Evolutionary conservation across 208 protist genomes (phyloP).

Genomic region (Leishmania turanica): DNA sequence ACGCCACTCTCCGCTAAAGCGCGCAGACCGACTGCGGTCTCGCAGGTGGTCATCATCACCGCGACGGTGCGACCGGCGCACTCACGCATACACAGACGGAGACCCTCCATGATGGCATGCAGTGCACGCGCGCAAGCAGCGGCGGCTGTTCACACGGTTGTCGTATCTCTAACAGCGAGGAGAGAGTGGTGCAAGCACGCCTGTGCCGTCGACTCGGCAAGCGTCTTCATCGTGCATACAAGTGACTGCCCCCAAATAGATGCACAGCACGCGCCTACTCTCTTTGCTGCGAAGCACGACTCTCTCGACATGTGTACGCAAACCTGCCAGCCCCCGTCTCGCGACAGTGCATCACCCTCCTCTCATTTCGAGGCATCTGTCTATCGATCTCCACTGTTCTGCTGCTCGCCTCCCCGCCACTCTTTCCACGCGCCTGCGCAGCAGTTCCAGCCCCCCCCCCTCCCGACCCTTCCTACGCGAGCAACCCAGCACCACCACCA

Average conservation of each 20-base stretch:
- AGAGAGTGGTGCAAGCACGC: background rate
- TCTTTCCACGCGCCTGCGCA: background rate
- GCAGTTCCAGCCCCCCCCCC: background rate
- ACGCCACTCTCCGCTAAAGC: background rate
- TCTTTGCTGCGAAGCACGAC: background rate
- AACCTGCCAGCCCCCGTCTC: background rate
- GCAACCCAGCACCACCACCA: background rate
- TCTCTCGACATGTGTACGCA: background rate
- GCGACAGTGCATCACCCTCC: background rate
- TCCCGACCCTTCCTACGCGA: background rate
- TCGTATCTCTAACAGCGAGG: background rate
- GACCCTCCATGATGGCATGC: background rate
- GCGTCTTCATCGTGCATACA: background rate
- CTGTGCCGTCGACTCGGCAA: background rate
- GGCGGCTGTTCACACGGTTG: background rate
- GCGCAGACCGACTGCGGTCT: background rate
- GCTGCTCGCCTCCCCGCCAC: background rate
- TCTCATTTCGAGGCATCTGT: background rate
- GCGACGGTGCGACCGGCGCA: background rate
- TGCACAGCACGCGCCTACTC: background rate
- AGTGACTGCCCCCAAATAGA: background rate
- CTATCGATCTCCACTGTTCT: background rate
- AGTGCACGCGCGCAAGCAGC: background rate
- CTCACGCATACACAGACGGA: background rate
- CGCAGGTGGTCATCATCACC: background rate